Conservation (phyloP, 768 basidiomycete genomes). For the Hemileccinum rubropunctum region DNA sequence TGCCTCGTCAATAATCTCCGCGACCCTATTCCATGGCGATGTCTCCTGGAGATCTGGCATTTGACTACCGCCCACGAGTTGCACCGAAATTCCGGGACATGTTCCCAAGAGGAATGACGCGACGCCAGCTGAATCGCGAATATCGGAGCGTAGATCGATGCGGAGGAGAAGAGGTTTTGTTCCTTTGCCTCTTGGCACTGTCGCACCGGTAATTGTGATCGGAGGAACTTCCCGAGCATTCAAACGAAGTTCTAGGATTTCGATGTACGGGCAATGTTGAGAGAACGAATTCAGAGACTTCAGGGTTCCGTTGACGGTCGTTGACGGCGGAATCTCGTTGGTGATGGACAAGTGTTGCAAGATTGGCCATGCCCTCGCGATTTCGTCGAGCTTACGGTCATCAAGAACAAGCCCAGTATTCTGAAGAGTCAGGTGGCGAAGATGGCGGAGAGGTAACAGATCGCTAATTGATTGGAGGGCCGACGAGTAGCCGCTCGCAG, state of each 20-base stretch:
- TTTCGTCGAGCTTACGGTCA: no score
- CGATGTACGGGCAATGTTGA: slow-evolving; percentile 17
- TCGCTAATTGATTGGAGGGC: no score
- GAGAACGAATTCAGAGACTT: slow-evolving; percentile 10
- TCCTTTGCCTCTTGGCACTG: slow-evolving; percentile 4
- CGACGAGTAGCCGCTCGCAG: no score
- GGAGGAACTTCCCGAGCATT: slow-evolving; percentile 19
- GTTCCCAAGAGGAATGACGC: slow-evolving; percentile 17
- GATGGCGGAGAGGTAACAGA: no score
- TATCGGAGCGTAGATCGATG: slow-evolving; percentile 17
- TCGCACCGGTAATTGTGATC: not conserved
- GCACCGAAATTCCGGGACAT: no score
- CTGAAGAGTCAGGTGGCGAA: no score
- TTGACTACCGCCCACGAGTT: not conserved
- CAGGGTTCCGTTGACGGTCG: no score
- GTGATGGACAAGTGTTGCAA: slow-evolving; percentile 16
- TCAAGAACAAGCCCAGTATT: no score
- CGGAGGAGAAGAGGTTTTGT: slow-evolving; percentile 1
- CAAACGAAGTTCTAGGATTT: slow-evolving; percentile 14
- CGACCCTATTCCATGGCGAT: slow-evolving; percentile 22
- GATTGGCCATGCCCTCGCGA: slow-evolving; percentile 17
- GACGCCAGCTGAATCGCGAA: no score
- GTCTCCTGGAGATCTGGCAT: slow-evolving; percentile 13
- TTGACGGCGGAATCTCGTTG: no score
- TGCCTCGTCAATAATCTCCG: slow-evolving; percentile 14